These are phyloP conservation scores for Parasarocladium wereldwijsianum DNA, from an alignment of 2,329 filamentous ascomycete genomes.

Conservation along the genomic window DNA sequence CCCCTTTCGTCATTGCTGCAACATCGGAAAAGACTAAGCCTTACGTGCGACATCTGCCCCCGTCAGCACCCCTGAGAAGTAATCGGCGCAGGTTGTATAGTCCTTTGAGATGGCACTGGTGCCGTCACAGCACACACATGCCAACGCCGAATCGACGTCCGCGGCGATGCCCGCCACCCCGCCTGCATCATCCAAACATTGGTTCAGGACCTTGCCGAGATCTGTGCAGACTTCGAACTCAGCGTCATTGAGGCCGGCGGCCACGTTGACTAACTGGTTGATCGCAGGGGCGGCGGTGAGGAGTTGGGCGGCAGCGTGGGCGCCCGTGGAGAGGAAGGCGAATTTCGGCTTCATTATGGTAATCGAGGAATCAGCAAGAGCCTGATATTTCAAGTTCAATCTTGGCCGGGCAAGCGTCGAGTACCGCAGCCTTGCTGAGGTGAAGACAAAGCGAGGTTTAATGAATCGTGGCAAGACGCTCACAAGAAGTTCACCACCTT, in stretches of 20 bases:
- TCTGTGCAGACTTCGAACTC: slow-evolving; percentile 12
- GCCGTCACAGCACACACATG: slow-evolving; percentile 15
- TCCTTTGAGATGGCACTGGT: slow-evolving; percentile 9
- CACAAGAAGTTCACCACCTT: no score
- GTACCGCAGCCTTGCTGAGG: no score
- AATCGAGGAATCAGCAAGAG: background rate
- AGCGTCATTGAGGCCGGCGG: slow-evolving; percentile 11
- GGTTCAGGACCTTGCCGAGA: slow-evolving; percentile 9
- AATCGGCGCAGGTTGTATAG: slow-evolving; percentile 15
- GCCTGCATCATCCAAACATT: slow-evolving; percentile 11
- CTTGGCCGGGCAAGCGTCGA: no score
- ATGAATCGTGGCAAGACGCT: no score
- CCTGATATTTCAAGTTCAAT: no score
- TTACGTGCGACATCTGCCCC: no score
- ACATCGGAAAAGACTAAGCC: no score
- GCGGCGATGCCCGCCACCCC: slow-evolving; percentile 11
- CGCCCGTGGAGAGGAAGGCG: slow-evolving; percentile 11
- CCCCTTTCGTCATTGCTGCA: background rate
- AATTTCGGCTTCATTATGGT: slow-evolving; percentile 11
- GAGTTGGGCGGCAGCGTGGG: slow-evolving; percentile 13
- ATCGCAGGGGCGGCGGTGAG: slow-evolving; percentile 8
- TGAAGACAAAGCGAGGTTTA: no score
- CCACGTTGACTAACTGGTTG: slow-evolving; percentile 10
- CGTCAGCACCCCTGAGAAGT: slow-evolving; percentile 12
- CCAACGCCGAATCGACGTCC: slow-evolving; percentile 9